Evolutionary conservation across 805 yeast species (phyloP).

Genomic region (Cyberlindnera maritima): DNA sequence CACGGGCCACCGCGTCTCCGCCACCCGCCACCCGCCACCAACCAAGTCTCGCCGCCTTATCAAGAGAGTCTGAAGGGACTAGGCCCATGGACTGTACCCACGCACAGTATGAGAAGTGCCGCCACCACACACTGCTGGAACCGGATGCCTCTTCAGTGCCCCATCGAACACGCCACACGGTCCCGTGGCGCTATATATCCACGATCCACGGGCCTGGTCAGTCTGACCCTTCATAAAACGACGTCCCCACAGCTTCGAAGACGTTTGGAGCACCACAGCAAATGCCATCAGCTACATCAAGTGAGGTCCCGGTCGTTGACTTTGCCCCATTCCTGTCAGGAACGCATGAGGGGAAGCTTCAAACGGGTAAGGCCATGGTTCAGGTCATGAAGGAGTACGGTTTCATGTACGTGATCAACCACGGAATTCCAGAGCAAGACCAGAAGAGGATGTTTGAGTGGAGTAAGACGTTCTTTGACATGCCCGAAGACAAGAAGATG

Average conservation of each 20-base stretch:
- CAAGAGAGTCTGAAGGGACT: background rate
- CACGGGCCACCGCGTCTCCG: too few species aligned
- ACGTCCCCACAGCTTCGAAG: too few species aligned
- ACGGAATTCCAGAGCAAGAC: conserved; percentile 21
- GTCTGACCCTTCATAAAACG: too few species aligned
- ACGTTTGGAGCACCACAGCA: too few species aligned
- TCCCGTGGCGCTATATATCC: too few species aligned
- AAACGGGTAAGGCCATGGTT: conserved; percentile 27
- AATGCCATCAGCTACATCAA: background rate
- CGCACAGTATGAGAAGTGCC: background rate
- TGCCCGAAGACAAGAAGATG: conserved; percentile 15
- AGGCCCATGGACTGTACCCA: background rate
- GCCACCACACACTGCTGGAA: background rate
- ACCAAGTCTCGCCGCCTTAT: too few species aligned
- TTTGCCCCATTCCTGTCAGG: conserved; percentile 29
- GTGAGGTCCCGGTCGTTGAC: conserved; percentile 28
- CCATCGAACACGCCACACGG: too few species aligned
- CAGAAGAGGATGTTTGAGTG: conserved; percentile 23
- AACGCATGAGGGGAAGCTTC: conserved; percentile 20
- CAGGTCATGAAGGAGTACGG: conserved; percentile 26
- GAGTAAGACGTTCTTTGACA: conserved; percentile 21
- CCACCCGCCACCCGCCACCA: too few species aligned
- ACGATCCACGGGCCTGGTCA: too few species aligned
- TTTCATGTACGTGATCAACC: conserved; percentile 26
- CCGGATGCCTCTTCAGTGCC: background rate